Conservation (phyloP, 2,329 filamentous ascomycete genomes). For the Metarhizium sp. region DNA sequence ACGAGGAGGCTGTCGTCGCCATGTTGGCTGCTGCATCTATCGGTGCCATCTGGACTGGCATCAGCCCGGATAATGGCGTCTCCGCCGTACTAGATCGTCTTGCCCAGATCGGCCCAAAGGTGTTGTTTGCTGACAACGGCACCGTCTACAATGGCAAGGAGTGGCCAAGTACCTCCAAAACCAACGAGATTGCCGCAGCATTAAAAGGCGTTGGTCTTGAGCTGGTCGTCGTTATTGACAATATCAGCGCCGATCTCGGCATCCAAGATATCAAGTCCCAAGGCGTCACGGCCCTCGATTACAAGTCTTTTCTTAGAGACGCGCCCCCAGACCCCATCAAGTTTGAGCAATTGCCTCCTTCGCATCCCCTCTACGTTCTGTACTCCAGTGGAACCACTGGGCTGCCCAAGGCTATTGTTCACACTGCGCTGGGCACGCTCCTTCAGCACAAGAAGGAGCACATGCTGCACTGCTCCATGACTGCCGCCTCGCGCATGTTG, state of each 20-base stretch:
- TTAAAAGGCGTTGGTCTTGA: conserved; percentile 53
- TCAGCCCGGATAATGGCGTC: conserved; percentile 86
- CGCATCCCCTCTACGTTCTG: conserved; percentile 87
- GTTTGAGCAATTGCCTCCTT: conserved; percentile 73
- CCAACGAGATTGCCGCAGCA: conserved; percentile 61
- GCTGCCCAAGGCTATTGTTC: conserved; percentile 86
- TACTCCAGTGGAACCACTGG: conserved; percentile 89
- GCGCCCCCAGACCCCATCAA: conserved; percentile 36
- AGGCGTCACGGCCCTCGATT: conserved; percentile 33
- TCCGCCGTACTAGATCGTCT: conserved; percentile 84
- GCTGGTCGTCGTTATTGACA: conserved; percentile 66
- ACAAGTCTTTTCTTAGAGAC: conserved; percentile 32
- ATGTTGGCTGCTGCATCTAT: conserved; percentile 77
- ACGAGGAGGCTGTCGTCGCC: conserved; percentile 75
- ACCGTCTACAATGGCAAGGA: conserved; percentile 85
- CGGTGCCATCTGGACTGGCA: conserved; percentile 86
- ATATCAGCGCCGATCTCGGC: conserved; percentile 39
- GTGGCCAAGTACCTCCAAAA: conserved; percentile 72
- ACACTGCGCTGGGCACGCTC: conserved; percentile 81
- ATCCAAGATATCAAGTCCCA: conserved; percentile 30
- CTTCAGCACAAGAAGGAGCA: conserved; percentile 98
- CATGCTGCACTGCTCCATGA: conserved; percentile 74
- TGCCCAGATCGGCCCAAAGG: conserved; percentile 70
- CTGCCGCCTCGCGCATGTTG: conserved; percentile 63
- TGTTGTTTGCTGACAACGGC: conserved; percentile 82